Conservation (phyloP, 768 basidiomycete genomes). For the Leucocoprinus birnbaumii region DNA sequence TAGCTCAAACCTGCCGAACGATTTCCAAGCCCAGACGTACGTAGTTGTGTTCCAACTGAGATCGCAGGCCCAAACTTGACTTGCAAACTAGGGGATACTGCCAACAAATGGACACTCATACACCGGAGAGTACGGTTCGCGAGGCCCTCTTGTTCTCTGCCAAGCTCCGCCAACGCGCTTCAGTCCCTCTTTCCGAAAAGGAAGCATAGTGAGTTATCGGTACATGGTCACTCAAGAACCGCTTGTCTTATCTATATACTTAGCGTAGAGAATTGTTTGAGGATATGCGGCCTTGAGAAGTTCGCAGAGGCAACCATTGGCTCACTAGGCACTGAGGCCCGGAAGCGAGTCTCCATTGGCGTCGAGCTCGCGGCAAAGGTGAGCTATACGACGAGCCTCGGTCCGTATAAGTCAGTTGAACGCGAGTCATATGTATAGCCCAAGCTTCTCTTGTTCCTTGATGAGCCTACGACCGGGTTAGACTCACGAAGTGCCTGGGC, state of each 20-base stretch:
- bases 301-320: constrained; percentile 64
- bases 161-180: constrained; percentile 68
- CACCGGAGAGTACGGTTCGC: constrained; percentile 71
- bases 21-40: constrained; percentile 71
- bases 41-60: too few relatives aligned
- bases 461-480: constrained; percentile 87
- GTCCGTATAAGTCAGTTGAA: not conserved
- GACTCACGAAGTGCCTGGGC: constrained; percentile 89
- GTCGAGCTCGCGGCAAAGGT: constrained; percentile 88
- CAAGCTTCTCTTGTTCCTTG: constrained; percentile 77
- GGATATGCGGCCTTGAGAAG: constrained; percentile 62
- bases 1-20: constrained; percentile 42
- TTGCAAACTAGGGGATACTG: too few relatives aligned
- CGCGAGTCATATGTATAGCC: constrained; percentile 39
- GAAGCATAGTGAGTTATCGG: constrained; percentile 64
- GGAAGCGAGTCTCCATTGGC: constrained; percentile 82
- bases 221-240: not conserved
- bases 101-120: constrained; percentile 84
- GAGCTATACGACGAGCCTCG: constrained; percentile 18
- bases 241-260: constrained; percentile 13
- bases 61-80: too few relatives aligned
- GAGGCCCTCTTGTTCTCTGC: constrained; percentile 83
- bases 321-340: constrained; percentile 67
- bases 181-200: constrained; percentile 66
- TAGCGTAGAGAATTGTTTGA: constrained; percentile 47